A percentile compares a stretch with the other conserved stretches of the same genome.
These are phyloP conservation scores for Ensete glaucum DNA, from an alignment of 176 grass and related monocot species.

Conservation along the genomic window DNA sequence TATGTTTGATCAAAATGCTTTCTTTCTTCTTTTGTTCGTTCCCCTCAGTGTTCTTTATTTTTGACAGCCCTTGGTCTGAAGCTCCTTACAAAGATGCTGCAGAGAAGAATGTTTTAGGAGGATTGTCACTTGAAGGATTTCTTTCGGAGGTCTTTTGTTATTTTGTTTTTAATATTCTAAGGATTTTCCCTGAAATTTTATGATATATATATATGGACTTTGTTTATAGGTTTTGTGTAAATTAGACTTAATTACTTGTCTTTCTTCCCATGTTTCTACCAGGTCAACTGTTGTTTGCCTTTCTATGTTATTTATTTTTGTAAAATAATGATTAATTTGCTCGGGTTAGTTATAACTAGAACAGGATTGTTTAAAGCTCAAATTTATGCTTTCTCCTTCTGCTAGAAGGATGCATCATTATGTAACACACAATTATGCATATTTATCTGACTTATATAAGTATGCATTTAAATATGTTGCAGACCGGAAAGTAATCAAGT, in stretches of 20 bases:
- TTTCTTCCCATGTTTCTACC: not conserved
- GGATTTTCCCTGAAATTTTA: not conserved
- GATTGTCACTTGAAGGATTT: slow-evolving; percentile 87
- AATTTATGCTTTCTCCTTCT: too few relatives aligned
- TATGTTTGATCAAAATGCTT: not conserved
- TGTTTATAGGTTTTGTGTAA: not conserved
- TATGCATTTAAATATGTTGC: too few relatives aligned
- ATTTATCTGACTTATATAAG: too few relatives aligned
- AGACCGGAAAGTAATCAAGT: too few relatives aligned
- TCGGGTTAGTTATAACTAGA: too few relatives aligned
- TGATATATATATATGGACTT: not conserved
- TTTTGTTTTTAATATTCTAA: not conserved
- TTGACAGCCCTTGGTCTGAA: slow-evolving; percentile 70
- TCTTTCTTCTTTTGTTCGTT: not conserved
- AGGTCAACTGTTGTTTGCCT: too few relatives aligned
- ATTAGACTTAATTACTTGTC: not conserved
- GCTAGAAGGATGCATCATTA: too few relatives aligned
- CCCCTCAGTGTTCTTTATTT: not conserved
- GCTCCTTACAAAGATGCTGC: slow-evolving; percentile 69
- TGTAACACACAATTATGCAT: too few relatives aligned
- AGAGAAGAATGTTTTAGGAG: slow-evolving; percentile 89
- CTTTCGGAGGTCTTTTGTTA: slow-evolving; percentile 57
- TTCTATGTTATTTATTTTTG: too few relatives aligned
- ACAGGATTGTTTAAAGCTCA: too few relatives aligned
- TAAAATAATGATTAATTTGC: too few relatives aligned